Evolutionary conservation across 352 stramenopile genomes (phyloP), one percentile per base, ranked within the genome.

Genomic region (Halophytophthora polymorphica): DNA sequence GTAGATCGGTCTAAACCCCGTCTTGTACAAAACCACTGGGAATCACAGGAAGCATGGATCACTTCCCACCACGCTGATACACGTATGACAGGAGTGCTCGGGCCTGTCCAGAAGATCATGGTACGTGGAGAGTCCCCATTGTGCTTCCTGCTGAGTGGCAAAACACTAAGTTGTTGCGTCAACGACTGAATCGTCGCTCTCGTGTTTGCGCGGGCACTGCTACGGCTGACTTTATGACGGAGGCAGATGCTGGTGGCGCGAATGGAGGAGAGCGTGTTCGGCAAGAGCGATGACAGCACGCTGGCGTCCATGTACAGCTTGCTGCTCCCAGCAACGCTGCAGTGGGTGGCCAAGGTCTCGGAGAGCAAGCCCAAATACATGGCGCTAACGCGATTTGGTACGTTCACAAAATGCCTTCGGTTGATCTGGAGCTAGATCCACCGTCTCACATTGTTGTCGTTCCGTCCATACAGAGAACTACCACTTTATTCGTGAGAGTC

Each of bases 331-430:
- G 56, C 72, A 6, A 85, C 71, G 19, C 66, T 88, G 45, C 72
- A 79, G 17, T 91, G 81, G 81, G 67, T 91, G 14, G 81, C 89
- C 34, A 85, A 83, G 39, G 53, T 85, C 11, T 68, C 77, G 15
- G 76, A 87, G 19, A 56, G 61, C 23, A 84, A 86, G 18, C 71
- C 77, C 15, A 91, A 91, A 47, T 91, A 91, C 45, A 58, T 71
- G 2, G 45, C 74, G 3, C 60, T 91, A 22, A 78, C 70, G 6
- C 75, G 77, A 14, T 63, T 87, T 10, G 76, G 76, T 87, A 68
- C 15, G 61, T 50, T 31, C 22, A 29, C 18, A 2, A 1, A 33
- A 31, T 14, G 13, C 2, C 6, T 40, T 2, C 4, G 12, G 18
- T 31, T 15, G 58, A 8, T n/a, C 12, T 42, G 1, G n/a, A 28